These are phyloP conservation scores for Phialemoniopsis sp. DNA, from an alignment of 2,329 filamentous ascomycete genomes.

Conservation along the genomic window DNA sequence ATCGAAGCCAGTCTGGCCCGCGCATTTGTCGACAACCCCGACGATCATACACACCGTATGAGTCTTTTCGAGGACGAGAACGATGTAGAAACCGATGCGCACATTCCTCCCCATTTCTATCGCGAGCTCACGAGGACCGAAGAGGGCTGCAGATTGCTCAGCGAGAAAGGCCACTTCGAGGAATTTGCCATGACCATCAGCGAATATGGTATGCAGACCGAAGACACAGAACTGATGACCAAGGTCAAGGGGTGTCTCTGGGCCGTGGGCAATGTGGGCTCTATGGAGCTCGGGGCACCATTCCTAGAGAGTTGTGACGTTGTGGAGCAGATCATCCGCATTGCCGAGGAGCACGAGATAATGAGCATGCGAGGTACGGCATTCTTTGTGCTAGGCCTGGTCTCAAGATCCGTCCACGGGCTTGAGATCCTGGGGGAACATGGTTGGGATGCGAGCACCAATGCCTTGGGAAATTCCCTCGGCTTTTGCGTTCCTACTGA, in stretches of 20 bases:
- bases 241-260: constrained; percentile 97
- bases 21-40: constrained; percentile 67
- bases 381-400: constrained; percentile 90
- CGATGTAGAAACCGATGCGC: constrained; percentile 50
- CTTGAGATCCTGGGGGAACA: constrained; percentile 85
- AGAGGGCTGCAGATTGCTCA: constrained; percentile 85
- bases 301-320: constrained; percentile 91
- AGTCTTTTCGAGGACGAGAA: constrained; percentile 55
- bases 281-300: constrained; percentile 93
- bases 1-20: constrained; percentile 94
- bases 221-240: constrained; percentile 79
- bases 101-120: constrained; percentile 96
- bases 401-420: constrained; percentile 87
- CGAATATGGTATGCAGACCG: constrained; percentile 78
- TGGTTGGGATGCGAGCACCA: constrained; percentile 91
- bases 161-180: constrained; percentile 92
- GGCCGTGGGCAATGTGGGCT: constrained; percentile 97
- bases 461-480: constrained; percentile 74
- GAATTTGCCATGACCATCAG: constrained; percentile 88
- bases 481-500: constrained; percentile 84
- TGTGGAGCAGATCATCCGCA: constrained; percentile 79
- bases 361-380: constrained; percentile 93
- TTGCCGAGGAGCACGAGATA: constrained; percentile 83
- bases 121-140: constrained; percentile 87
- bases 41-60: constrained; percentile 52